These are phyloP conservation scores for Trifolium repens DNA, from an alignment of 306 rosid species.

Conservation along the genomic window DNA sequence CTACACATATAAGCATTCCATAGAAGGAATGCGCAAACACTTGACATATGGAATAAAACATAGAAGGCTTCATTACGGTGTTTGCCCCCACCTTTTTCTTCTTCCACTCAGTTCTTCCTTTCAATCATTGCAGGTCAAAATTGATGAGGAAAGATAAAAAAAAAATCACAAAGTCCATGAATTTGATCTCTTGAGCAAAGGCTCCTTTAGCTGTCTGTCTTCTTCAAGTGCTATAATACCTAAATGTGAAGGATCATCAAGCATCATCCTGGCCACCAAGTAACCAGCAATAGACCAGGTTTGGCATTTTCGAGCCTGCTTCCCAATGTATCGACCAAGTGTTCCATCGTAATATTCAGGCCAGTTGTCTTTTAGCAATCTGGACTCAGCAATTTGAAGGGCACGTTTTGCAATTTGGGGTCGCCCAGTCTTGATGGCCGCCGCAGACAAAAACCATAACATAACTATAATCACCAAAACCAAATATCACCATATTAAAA, in stretches of 20 bases:
- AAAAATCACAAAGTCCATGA: slow-evolving; percentile 59
- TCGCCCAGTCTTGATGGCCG: slow-evolving; percentile 75
- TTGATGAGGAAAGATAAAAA: slow-evolving; percentile 2
- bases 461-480: slow-evolving; percentile 59
- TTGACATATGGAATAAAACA: slow-evolving; percentile 7
- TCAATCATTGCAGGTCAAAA: slow-evolving; percentile 19
- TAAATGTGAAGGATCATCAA: slow-evolving; percentile 76
- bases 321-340: slow-evolving; percentile 68
- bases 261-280: slow-evolving; percentile 76
- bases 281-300: slow-evolving; percentile 85
- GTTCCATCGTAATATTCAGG: slow-evolving; percentile 85
- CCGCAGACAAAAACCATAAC: slow-evolving; percentile 77
- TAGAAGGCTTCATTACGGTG: slow-evolving; percentile 18
- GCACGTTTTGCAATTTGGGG: slow-evolving; percentile 84
- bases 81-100: slow-evolving; percentile 1
- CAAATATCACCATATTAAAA: not conserved
- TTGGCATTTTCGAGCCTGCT: slow-evolving; percentile 76
- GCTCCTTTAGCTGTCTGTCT: slow-evolving; percentile 63
- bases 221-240: slow-evolving; percentile 74
- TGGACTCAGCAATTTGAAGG: slow-evolving; percentile 67
- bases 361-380: slow-evolving; percentile 70
- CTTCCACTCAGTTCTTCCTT: not conserved
- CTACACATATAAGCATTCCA: slow-evolving; percentile 16
- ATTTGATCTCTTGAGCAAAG: slow-evolving; percentile 67
- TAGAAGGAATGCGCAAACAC: slow-evolving; percentile 1